phyloP scores from a whole-genome alignment of 345 rosid species.

The Cardamine resedifolia region DNA sequence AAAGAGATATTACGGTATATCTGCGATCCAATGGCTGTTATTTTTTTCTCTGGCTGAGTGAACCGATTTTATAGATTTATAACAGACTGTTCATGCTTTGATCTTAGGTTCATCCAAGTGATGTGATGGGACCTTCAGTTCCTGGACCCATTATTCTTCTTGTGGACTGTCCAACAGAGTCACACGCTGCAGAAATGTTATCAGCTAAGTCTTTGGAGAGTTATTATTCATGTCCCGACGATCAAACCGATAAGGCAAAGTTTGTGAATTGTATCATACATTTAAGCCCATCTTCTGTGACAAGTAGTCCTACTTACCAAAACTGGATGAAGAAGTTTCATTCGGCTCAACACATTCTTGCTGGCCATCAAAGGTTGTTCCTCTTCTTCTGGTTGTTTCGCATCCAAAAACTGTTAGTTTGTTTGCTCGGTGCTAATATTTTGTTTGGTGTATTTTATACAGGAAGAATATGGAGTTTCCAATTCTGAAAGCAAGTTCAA shows the following conservation, averaged over 20 bases:
- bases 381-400: slow-evolving; percentile 20
- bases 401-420: not conserved
- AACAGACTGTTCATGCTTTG: not conserved
- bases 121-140: slow-evolving; percentile 87
- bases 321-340: slow-evolving; percentile 83
- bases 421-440: not conserved
- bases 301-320: slow-evolving; percentile 57
- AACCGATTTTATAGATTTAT: not conserved
- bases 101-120: slow-evolving; percentile 78
- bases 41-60: not conserved
- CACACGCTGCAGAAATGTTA: slow-evolving; percentile 55
- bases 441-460: slow-evolving; percentile 13
- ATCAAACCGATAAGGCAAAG: slow-evolving; percentile 39
- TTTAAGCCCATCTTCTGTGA: slow-evolving; percentile 71
- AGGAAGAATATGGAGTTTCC: slow-evolving; percentile 89
- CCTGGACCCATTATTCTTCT: slow-evolving; percentile 87
- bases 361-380: slow-evolving; percentile 73
- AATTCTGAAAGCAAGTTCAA: slow-evolving; percentile 73
- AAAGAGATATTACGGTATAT: slow-evolving; percentile 59
- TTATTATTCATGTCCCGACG: slow-evolving; percentile 44
- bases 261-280: slow-evolving; percentile 74
- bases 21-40: not conserved
- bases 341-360: slow-evolving; percentile 76
- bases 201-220: slow-evolving; percentile 48
- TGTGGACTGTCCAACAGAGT: slow-evolving; percentile 84